Conservation (phyloP, 2,329 filamentous ascomycete species). For the Fusarium chaquense region DNA sequence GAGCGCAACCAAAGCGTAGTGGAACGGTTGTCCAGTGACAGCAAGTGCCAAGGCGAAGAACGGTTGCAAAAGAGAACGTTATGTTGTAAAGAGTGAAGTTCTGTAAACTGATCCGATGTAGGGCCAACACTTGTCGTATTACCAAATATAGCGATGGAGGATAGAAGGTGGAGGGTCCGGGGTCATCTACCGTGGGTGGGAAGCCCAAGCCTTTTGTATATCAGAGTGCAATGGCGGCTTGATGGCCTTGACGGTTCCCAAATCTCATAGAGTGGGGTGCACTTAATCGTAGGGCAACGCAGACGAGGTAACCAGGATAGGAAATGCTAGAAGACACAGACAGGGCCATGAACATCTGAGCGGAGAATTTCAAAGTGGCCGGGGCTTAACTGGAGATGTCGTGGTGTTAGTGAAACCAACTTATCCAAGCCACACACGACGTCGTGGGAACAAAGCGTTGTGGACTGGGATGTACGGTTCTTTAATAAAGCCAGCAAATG, state of each 20-base stretch:
- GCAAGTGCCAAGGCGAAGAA: conserved; percentile 10
- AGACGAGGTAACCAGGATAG: conserved; percentile 55
- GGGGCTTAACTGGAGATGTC: conserved; percentile 46
- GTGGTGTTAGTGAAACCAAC: conserved; percentile 48
- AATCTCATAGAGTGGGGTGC: conserved; percentile 38
- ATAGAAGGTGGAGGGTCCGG: conserved; percentile 26
- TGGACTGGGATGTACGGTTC: conserved; percentile 42
- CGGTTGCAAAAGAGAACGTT: conserved; percentile 13
- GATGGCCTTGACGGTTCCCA: conserved; percentile 42
- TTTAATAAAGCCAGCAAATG: conserved; percentile 38
- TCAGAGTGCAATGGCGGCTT: conserved; percentile 47
- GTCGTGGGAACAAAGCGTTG: conserved; percentile 45
- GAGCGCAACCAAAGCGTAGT: conserved; percentile 15
- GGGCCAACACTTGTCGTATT: conserved; percentile 20
- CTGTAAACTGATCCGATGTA: conserved; percentile 14
- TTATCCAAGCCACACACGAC: conserved; percentile 46
- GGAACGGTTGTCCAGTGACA: conserved; percentile 13
- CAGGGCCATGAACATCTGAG: conserved; percentile 43
- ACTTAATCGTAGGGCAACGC: conserved; percentile 50
- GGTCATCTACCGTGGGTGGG: conserved; percentile 39
- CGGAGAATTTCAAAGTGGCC: conserved; percentile 48
- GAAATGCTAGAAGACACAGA: conserved; percentile 53
- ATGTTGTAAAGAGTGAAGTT: conserved; percentile 34
- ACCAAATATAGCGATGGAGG: conserved; percentile 14
- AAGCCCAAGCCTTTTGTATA: conserved; percentile 50